These are phyloP conservation scores for Iodosphaeria phyllophila DNA, from an alignment of 2,329 filamentous ascomycete species.

Conservation along the genomic window DNA sequence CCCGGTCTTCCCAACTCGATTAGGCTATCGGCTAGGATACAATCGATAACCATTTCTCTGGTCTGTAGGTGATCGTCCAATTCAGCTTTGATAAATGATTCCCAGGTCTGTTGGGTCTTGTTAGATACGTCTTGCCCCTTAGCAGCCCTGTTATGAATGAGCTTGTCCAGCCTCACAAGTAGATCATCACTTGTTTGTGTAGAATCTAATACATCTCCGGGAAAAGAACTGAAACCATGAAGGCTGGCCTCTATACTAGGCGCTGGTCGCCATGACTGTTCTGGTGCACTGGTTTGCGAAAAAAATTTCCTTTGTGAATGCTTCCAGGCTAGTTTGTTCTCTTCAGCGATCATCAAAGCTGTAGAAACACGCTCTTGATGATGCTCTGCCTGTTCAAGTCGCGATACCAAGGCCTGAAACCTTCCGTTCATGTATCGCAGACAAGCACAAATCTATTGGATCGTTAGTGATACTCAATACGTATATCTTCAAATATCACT, in stretches of 20 bases:
- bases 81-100: slow-evolving; percentile 7
- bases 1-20: slow-evolving; percentile 4
- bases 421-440: slow-evolving; percentile 10
- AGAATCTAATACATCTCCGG: slow-evolving; percentile 4
- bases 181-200: slow-evolving; percentile 3
- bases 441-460: slow-evolving; percentile 8
- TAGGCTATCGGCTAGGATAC: slow-evolving; percentile 9
- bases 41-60: slow-evolving; percentile 8
- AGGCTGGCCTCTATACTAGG: too few relatives aligned
- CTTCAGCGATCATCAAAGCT: slow-evolving; percentile 2
- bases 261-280: too few relatives aligned
- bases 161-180: slow-evolving; percentile 8
- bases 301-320: too few relatives aligned
- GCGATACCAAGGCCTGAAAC: slow-evolving; percentile 6
- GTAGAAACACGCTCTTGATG: slow-evolving; percentile 8
- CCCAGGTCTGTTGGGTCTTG: slow-evolving; percentile 11
- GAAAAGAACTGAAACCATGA: slow-evolving; percentile 8
- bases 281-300: too few relatives aligned
- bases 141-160: slow-evolving; percentile 8
- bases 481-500: not conserved
- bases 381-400: slow-evolving; percentile 6
- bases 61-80: slow-evolving; percentile 9
- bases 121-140: slow-evolving; percentile 9
- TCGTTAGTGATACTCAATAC: slow-evolving; percentile 1
- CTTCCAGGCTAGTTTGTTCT: not conserved